Evolutionary conservation across 768 basidiomycete species (phyloP).

Genomic region (Aureoboletus auriporus): DNA sequence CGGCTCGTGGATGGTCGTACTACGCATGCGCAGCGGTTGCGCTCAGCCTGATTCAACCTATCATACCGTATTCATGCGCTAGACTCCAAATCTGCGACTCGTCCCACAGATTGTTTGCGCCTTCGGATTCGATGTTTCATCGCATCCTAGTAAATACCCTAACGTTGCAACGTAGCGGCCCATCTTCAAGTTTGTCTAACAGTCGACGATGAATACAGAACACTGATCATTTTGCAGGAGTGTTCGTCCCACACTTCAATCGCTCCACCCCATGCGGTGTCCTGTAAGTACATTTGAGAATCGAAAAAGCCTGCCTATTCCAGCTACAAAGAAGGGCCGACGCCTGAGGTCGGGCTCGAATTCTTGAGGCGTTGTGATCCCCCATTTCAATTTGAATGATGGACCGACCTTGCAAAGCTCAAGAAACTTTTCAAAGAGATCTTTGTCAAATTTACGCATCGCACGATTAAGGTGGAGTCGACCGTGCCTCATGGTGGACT

Average conservation of each 20-base stretch:
- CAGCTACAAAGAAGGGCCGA: slow-evolving; percentile 25
- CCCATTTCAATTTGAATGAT: slow-evolving; percentile 28
- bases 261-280: slow-evolving; percentile 41
- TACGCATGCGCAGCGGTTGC: slow-evolving; percentile 33
- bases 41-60: slow-evolving; percentile 44
- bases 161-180: slow-evolving; percentile 44
- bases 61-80: too few relatives aligned
- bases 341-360: slow-evolving; percentile 30
- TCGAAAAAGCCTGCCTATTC: neutral
- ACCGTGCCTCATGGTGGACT: slow-evolving; percentile 37
- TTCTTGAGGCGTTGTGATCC: slow-evolving; percentile 23
- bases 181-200: slow-evolving; percentile 40
- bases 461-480: slow-evolving; percentile 27
- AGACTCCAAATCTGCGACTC: slow-evolving; percentile 42
- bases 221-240: slow-evolving; percentile 30
- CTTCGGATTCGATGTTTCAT: neutral
- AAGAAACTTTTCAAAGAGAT: slow-evolving; percentile 37
- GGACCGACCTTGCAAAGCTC: slow-evolving; percentile 29
- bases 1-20: slow-evolving; percentile 22
- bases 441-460: slow-evolving; percentile 29
- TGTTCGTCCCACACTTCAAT: slow-evolving; percentile 39
- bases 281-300: slow-evolving; percentile 30
- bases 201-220: neutral
- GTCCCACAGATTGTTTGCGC: neutral
- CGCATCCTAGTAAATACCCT: slow-evolving; percentile 33